Base-by-base conservation (phyloP, 1,284 basidiomycete species). In the Jaminaea rosea region DNA sequence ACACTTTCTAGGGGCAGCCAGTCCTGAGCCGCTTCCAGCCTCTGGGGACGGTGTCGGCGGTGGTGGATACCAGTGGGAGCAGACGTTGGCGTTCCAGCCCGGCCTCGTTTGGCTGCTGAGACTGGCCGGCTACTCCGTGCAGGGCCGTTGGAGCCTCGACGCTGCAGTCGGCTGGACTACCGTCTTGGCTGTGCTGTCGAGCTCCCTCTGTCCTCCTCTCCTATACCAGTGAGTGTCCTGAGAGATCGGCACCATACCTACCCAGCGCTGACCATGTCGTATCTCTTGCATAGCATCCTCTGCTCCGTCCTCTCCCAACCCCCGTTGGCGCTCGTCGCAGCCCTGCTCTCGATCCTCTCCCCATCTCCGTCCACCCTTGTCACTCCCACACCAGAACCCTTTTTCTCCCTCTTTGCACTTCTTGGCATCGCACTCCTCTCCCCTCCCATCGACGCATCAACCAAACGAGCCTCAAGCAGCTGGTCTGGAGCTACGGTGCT, bases 1-100 rank as follows among this genome's bases (percentile, higher is more conserved):
- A 54, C 85, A 96, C 75, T 96, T 90, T 72, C 26, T 73, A 17
- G 44, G 53, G 11, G 41, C 59, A 15, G 67, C 67, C 1, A 51
- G 52, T 2, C 65, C 52, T 8, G 26, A 28, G 7, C 23, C 53
- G 15, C 59, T 26, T 17, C 47, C 42, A 11, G 24, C 11, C 21
- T 15, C 15, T 5, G 19, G 13, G 28, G 15, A 41, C 29, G 9
- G 10, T 17, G 26, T 15, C 24, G 3, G 26, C 26, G n/a, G 52
- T 28, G 75, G 81, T 15, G 68, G 68, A 0, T 87, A 93, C 72
- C 69, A 75, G 4, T 84, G 82, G 72, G 93, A 97, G 73, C 81
- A 94, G 66, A 80, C 87, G 63, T 86, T 87, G 78, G 93, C 93
- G 0, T 97, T 91, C 71, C 81, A 90, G 58, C 86, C 87, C 1